These are phyloP conservation scores for Neurospora sp. DNA, from an alignment of 495 filamentous ascomycete species.

Conservation along the genomic window DNA sequence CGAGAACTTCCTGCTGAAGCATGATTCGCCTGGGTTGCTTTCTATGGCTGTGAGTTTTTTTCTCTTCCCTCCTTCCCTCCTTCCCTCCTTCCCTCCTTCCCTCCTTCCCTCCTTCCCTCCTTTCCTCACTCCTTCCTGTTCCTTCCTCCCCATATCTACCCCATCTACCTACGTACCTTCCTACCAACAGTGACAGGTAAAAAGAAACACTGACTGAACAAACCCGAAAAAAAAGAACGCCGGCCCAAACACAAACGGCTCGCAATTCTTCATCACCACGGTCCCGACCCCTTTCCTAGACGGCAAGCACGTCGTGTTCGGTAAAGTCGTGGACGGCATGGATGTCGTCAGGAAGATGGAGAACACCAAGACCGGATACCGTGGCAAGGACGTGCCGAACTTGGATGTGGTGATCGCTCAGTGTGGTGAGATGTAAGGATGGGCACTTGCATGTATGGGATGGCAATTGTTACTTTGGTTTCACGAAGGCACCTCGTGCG, in stretches of 20 bases:
- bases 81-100: not conserved
- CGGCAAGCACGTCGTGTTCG: constrained; percentile 92
- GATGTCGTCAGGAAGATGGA: constrained; percentile 84
- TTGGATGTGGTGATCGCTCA: constrained; percentile 76
- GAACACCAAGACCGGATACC: constrained; percentile 63
- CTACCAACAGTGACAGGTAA: not conserved
- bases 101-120: not conserved
- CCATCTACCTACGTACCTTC: not conserved
- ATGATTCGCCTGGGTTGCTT: constrained; percentile 68
- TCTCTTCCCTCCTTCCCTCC: not conserved
- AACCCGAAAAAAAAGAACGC: constrained; percentile 51
- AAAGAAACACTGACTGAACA: not conserved
- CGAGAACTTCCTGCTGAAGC: constrained; percentile 76
- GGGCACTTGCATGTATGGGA: too few relatives aligned
- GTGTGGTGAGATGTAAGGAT: constrained; percentile 75
- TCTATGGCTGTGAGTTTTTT: constrained; percentile 78
- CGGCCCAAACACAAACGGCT: constrained; percentile 88
- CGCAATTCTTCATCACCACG: constrained; percentile 94
- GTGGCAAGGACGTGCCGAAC: constrained; percentile 66
- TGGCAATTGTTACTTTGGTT: too few relatives aligned
- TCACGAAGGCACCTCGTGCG: too few relatives aligned
- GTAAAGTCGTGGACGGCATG: constrained; percentile 80
- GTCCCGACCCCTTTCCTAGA: constrained; percentile 81
- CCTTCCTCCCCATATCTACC: not conserved
- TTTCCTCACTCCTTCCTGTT: not conserved